A percentile compares a stretch with the other conserved stretches of the same genome.
Conservation (phyloP, 345 rosid species). For the Syzygium grande region DNA sequence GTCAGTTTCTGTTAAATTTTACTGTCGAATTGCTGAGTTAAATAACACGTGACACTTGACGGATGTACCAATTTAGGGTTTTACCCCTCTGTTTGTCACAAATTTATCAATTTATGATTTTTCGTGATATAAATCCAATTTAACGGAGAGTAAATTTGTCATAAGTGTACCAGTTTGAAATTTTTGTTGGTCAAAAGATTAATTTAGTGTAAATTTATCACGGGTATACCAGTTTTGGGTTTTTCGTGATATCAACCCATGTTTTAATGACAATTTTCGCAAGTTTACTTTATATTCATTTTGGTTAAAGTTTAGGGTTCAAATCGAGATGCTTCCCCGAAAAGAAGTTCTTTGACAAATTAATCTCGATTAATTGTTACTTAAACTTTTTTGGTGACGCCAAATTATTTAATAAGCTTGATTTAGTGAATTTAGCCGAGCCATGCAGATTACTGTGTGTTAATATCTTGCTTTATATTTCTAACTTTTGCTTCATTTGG, state of each 20-base stretch:
- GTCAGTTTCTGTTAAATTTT: too few relatives aligned
- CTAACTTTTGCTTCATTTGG: not conserved
- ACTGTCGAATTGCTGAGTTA: too few relatives aligned
- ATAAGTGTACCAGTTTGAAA: fast-evolving
- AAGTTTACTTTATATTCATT: not conserved
- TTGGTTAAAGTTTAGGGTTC: not conserved
- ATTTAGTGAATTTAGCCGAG: not conserved
- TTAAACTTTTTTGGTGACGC: not conserved
- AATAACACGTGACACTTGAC: too few relatives aligned
- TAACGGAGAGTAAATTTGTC: too few relatives aligned
- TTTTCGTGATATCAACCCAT: not conserved
- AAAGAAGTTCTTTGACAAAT: not conserved
- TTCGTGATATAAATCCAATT: too few relatives aligned
- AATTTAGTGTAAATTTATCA: too few relatives aligned
- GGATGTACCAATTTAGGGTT: too few relatives aligned
- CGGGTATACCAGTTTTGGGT: fast-evolving
- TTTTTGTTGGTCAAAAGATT: too few relatives aligned
- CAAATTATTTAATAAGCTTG: not conserved
- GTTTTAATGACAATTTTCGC: not conserved
- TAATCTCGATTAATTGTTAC: not conserved
- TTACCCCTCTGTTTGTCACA: too few relatives aligned
- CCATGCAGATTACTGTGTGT: not conserved
- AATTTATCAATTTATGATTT: too few relatives aligned
- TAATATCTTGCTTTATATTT: not conserved
- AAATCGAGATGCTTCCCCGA: not conserved